Conservation (phyloP, 805 yeast genomes). For the Zygosaccharomyces siamensis region DNA sequence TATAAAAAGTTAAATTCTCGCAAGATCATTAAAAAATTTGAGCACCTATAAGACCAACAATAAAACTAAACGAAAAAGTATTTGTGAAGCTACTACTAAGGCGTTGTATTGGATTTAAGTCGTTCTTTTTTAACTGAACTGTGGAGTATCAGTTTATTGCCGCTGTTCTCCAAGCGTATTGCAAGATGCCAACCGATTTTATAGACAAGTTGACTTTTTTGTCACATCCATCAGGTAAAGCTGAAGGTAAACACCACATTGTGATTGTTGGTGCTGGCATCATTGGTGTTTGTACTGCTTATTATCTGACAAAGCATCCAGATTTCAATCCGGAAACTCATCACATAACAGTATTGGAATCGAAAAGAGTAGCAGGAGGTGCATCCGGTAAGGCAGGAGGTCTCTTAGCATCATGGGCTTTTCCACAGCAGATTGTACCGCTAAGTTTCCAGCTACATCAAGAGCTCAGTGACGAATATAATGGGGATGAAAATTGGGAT, state of each 20-base stretch:
- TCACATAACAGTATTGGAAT: conserved; percentile 81
- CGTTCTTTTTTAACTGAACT: not conserved
- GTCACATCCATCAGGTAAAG: conserved; percentile 23
- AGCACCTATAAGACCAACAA: not conserved
- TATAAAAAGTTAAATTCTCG: conserved; percentile 4
- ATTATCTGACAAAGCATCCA: conserved; percentile 79
- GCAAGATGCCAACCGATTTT: conserved; percentile 14
- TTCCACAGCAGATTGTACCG: conserved; percentile 91
- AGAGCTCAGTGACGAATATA: conserved; percentile 67
- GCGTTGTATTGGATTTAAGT: not conserved
- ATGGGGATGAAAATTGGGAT: conserved; percentile 90
- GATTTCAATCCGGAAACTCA: conserved; percentile 64
- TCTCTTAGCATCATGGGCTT: conserved; percentile 89
- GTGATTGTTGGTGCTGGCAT: conserved; percentile 93
- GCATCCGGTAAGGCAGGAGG: conserved; percentile 99
- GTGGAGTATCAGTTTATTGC: not conserved
- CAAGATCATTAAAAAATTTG: conserved; percentile 4
- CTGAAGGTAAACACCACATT: conserved; percentile 63
- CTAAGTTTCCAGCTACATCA: conserved; percentile 81
- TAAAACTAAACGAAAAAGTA: not conserved
- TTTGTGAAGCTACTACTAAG: not conserved
- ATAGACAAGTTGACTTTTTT: conserved; percentile 17
- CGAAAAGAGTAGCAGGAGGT: conserved; percentile 92
- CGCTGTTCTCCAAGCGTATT: not conserved
- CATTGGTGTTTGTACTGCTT: conserved; percentile 93